phyloP scores from a whole-genome alignment of 1,284 basidiomycete genomes.

The Ganoderma sp. region DNA sequence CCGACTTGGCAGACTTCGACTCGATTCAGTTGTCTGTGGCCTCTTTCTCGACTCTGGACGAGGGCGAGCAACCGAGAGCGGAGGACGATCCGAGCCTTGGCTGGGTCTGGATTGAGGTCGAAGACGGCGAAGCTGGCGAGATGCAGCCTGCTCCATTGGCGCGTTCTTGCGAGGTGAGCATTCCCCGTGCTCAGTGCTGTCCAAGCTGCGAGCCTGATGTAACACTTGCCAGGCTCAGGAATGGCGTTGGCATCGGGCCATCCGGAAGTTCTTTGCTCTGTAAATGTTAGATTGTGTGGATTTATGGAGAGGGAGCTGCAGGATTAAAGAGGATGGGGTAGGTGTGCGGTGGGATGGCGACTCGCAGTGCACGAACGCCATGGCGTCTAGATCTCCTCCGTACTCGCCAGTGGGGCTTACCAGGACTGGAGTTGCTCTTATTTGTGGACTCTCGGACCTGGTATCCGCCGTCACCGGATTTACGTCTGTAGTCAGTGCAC shows the following conservation, averaged over 20 bases:
- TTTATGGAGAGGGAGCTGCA: not conserved
- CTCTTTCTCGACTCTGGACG: not conserved
- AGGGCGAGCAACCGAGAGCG: not conserved
- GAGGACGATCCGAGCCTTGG: not conserved
- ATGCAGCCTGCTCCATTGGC: not conserved
- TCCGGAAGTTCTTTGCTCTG: not conserved
- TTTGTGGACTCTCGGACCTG: not conserved
- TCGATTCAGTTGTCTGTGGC: not conserved
- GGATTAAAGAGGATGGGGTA: not conserved
- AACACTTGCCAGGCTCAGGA: not conserved
- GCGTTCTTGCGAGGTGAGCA: not conserved
- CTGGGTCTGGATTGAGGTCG: not conserved
- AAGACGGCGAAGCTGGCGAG: not conserved
- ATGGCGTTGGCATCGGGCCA: not conserved
- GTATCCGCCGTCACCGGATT: not conserved
- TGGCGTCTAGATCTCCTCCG: not conserved
- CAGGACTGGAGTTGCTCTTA: not conserved
- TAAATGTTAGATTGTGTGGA: not conserved
- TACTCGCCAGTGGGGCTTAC: not conserved
- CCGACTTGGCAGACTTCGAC: not conserved
- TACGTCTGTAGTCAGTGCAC: not conserved
- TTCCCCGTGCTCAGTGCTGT: not conserved
- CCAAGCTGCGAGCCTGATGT: not conserved
- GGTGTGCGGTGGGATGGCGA: slow-evolving; percentile 1
- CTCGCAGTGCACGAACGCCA: not conserved